phyloP scores from a whole-genome alignment of 2,329 filamentous ascomycete species.

The Phialophora chinensis region DNA sequence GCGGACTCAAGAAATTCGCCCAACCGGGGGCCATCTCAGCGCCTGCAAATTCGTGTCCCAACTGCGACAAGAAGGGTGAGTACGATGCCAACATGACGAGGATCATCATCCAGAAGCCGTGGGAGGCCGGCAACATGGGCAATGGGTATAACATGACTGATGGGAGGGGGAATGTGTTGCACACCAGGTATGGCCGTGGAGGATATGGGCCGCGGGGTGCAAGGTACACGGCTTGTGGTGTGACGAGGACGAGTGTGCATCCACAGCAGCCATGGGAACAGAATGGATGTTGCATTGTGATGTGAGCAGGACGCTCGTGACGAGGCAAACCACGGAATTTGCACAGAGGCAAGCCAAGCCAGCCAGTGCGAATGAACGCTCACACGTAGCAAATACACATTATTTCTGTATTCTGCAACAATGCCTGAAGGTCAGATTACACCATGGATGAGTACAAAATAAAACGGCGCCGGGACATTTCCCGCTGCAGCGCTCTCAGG shows the following conservation, averaged over 20 bases:
- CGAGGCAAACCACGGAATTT: neutral
- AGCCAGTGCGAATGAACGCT: neutral
- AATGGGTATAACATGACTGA: conserved; percentile 36
- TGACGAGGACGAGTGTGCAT: conserved; percentile 9
- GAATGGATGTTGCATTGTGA: conserved; percentile 22
- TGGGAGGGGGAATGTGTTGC: conserved; percentile 26
- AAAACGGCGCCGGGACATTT: neutral
- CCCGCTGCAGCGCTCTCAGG: neutral
- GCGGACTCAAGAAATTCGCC: conserved; percentile 14
- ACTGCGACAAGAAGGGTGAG: conserved; percentile 42
- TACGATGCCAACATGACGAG: conserved; percentile 44
- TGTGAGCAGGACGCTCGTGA: conserved; percentile 16
- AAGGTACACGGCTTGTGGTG: conserved; percentile 10
- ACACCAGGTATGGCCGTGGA: conserved; percentile 6
- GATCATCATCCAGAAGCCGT: conserved; percentile 37
- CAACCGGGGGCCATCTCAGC: conserved; percentile 34
- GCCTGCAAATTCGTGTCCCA: conserved; percentile 42
- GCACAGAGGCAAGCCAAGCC: neutral
- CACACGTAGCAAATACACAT: neutral
- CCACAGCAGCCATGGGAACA: conserved; percentile 10
- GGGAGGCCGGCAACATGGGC: conserved; percentile 26
- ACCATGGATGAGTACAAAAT: neutral
- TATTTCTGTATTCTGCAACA: neutral
- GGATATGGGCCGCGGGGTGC: conserved; percentile 1
- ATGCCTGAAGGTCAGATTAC: neutral